Evolutionary conservation across 169 alveolate genomes (phyloP), one percentile per base, ranked within the genome.

Genomic region (Cystoisospora suis): DNA sequence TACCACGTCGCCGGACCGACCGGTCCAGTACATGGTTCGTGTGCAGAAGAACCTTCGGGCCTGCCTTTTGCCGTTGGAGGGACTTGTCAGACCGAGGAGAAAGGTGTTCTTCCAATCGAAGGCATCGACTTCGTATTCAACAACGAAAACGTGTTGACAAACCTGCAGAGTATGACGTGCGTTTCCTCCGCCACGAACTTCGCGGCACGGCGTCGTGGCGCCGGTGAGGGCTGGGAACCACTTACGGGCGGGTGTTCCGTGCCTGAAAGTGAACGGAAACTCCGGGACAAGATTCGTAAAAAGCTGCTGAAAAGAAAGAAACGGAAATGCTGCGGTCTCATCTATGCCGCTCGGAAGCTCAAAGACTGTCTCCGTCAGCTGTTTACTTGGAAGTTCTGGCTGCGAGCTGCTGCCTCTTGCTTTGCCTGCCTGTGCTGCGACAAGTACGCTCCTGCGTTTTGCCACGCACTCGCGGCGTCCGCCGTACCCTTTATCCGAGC

Each of bases 181-280:
- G 46, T 40, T 2, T 72, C 83, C 20, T 4, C 58, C 20, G 36
- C 58, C 15, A 40, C 83, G 3, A 40, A 72, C 32, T 46, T 29
- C 0, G 49, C 56, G 47, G 7, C 56, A 38, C 83, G 23, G 56
- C 83, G 15, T 9, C 83, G 56, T 1, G 75, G 75, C 5, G 83
- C 58, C 56, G 83, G 53, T 34, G 83, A 72, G 53, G 56, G 83
- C 0, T 72, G 83, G 83, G 83, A 72, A 40, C 83, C 83, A 32
- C 83, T 72, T 5, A 72, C 83, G 20, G 83, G 83, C 23, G 83
- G 83, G 12, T 38, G 53, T 34, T 38, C 58, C 3, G 53, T 72
- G 2, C 83, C 83, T 3, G 83, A 72, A 36, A 72, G 83, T 53
- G 83, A 72, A 12, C 36, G 83, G 42, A 72, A 2, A 12, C 56